Percentiles rank a stretch among this genome's conserved stretches.
Conservation (phyloP, 768 basidiomycete genomes). For the Tylopilus sp. region DNA sequence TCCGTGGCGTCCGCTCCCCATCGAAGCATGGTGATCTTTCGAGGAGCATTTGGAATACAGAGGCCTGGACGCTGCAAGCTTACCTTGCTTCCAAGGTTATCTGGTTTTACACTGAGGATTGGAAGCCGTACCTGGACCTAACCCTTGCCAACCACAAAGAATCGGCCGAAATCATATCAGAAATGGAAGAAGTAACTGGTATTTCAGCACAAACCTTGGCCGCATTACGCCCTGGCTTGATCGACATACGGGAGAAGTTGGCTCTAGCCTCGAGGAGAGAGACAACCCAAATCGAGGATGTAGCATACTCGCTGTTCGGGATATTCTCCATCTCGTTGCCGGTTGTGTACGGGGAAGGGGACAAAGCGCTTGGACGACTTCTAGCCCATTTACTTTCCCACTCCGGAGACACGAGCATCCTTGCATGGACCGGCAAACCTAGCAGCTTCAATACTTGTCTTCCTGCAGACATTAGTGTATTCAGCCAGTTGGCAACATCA, state of each 20-base stretch:
- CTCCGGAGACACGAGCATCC: not conserved
- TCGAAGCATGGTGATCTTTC: too few species aligned
- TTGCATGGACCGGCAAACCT: not conserved
- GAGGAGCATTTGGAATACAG: too few species aligned
- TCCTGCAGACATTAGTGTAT: not conserved
- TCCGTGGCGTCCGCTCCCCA: too few species aligned
- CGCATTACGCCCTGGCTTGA: not conserved
- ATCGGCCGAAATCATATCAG: not conserved
- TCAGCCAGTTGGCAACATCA: not conserved
- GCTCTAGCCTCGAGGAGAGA: not conserved
- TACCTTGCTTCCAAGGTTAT: not conserved
- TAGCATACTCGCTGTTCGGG: not conserved
- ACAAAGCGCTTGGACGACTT: not conserved
- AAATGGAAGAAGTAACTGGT: not conserved
- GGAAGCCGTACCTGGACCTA: not conserved
- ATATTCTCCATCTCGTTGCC: not conserved
- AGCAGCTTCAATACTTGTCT: not conserved
- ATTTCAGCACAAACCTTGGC: not conserved
- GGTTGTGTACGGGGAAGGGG: not conserved
- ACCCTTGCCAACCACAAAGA: not conserved
- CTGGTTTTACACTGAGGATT: not conserved
- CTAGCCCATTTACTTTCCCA: not conserved
- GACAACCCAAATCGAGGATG: not conserved
- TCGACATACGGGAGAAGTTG: not conserved
- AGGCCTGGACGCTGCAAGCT: not conserved